A percentile compares a stretch with the other conserved stretches of the same genome.
These are phyloP conservation scores for Hanseniaspora hatyaiensis DNA, from an alignment of 805 yeast species.

Conservation along the genomic window DNA sequence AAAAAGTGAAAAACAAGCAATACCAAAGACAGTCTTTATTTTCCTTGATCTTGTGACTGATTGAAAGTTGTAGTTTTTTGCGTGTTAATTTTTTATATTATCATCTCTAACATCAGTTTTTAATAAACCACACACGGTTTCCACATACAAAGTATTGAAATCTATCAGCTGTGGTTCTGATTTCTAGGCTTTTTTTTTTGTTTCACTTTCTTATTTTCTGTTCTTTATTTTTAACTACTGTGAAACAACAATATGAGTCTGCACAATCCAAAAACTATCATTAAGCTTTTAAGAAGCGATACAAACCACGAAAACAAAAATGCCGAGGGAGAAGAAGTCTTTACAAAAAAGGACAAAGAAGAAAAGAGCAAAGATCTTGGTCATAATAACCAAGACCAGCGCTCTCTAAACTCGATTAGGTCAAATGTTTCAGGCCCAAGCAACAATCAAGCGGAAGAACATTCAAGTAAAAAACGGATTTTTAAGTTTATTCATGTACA, in stretches of 20 bases:
- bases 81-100: too few species aligned
- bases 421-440: not conserved
- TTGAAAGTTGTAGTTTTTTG: too few species aligned
- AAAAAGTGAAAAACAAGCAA: too few species aligned
- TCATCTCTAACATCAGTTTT: too few species aligned
- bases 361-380: constrained; percentile 6
- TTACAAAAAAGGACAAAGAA: not conserved
- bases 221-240: not conserved
- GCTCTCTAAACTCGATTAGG: not conserved
- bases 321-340: not conserved
- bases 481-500: not conserved
- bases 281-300: not conserved
- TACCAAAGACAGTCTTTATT: too few species aligned
- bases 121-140: too few species aligned
- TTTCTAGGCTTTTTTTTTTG: not conserved
- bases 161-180: too few species aligned
- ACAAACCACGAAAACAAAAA: not conserved
- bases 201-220: not conserved
- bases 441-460: not conserved
- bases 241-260: not conserved
- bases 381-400: not conserved
- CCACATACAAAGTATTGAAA: too few species aligned
- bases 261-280: constrained; percentile 6
- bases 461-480: not conserved
- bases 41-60: too few species aligned